Evolutionary conservation across 2,329 filamentous ascomycete genomes (phyloP), one percentile per base, ranked within the genome.

Genomic region (Aspergillus fumigatus): DNA sequence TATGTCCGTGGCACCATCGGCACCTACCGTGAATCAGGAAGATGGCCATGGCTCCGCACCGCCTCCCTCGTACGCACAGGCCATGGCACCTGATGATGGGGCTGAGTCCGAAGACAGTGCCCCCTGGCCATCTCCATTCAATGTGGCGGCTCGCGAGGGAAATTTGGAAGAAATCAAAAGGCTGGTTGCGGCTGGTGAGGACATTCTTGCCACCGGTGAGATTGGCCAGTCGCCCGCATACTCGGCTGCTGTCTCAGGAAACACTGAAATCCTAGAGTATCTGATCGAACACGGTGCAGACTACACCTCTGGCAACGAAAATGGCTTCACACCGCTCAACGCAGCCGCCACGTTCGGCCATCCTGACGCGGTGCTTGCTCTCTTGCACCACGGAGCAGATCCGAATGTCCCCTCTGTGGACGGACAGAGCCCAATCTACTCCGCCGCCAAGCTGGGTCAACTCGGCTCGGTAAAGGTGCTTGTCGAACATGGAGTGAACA

Each of bases 201-300:
- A 53, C 45, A 45, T 53, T 2, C 19, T 53, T 23, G 41, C 26
- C 17, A 53, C 51, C 14, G 51, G 51, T 11, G 41, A 53, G 40
- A 53, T 38, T 10, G 51, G 51, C 11, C 51, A 53, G 17, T 53
- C 51, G 3, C 51, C 51, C 7, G 51, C 51, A 35, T 53, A 53
- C 19, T 53, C 41, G 4, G 51, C 51, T 14, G 41, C 51, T 9
- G 51, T 48, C 7, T 32, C 23, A 8, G 51, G 51, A 17, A 25
- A 53, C 40, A 53, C 51, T 2, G 38, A 48, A 8, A 48, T 48
- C 14, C 14, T 48, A 40, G 45, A 53, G 25, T 53, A 47, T 23
- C 40, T 53, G 21, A 53, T 53, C 9, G 38, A 48, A 1, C 23
- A 53, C 11, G 51, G 51, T n/a, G 51, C 38, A n/a, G 51, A 48